phyloP scores from a whole-genome alignment of 176 grass and related monocot species.

The Ensete glaucum region DNA sequence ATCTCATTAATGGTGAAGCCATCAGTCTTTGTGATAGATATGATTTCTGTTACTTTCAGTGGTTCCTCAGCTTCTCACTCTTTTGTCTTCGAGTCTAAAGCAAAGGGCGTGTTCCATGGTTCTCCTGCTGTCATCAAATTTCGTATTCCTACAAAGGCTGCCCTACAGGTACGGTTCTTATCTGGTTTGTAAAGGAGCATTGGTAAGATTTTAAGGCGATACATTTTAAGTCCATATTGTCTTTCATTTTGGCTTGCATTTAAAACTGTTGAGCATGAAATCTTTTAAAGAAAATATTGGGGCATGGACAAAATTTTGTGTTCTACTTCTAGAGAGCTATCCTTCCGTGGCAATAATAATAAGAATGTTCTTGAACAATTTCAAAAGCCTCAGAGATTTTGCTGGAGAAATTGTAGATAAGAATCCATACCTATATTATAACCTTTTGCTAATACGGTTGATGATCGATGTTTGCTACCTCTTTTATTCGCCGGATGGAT shows the following conservation, averaged over 20 bases:
- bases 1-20: neutral
- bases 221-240: neutral
- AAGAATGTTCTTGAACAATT: neutral
- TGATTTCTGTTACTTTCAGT: slow-evolving; percentile 28
- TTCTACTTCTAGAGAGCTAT: neutral
- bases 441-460: neutral
- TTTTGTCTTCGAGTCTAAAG: slow-evolving; percentile 72
- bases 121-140: slow-evolving; percentile 72
- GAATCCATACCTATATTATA: neutral
- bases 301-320: neutral
- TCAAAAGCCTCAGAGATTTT: neutral
- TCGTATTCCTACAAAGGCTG: slow-evolving; percentile 79
- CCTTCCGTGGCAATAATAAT: neutral
- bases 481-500: neutral
- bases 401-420: neutral
- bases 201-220: neutral
- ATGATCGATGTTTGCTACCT: neutral
- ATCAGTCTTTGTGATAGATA: neutral
- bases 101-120: slow-evolving; percentile 66
- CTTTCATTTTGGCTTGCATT: neutral
- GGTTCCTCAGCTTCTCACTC: slow-evolving; percentile 68
- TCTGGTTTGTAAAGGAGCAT: neutral
- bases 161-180: slow-evolving; percentile 54
- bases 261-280: neutral
- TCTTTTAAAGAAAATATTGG: neutral